Evolutionary conservation across 1,139 yeast species (phyloP), one percentile per base, ranked within the genome.

Genomic region (Saccharomycopsis phalli): DNA sequence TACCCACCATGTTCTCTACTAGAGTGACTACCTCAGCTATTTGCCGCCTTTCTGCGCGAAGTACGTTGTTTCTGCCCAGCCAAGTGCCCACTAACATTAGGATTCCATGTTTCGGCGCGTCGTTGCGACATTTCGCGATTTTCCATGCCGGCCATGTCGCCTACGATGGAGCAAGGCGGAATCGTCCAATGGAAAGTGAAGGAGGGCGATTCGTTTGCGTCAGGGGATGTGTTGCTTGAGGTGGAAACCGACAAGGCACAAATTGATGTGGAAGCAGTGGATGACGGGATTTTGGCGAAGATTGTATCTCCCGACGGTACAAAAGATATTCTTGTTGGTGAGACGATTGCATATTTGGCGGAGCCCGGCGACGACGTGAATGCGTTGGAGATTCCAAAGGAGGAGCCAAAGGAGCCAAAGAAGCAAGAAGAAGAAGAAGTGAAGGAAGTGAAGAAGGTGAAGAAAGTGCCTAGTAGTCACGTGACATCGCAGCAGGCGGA

Each of bases 91-190:
- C 25, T 22, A 7, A 7, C 25, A 22, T 7, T 10, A 22, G 25
- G 10, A 22, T 22, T 6, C 10, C 25, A 7, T 22, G 10, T 22
- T 22, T 22, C 10, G 10, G 10, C 10, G 25, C 10, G 8, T 22
- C 10, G 25, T 22, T 22, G 6, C 10, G 10, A 22, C 10, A 10
- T 22, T 10, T 22, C 10, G 25, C 10, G 8, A 22, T 10, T 22
- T 22, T 22, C 10, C 42, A 91, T 91, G 97, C 98, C 98, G 3
- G 96, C 98, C 21, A 84, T 91, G 96, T 87, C 96, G 5, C 98
- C 98, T 31, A 91, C 98, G 17, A 91, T 91, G 98, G 86, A 91
- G 22, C 87, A 80, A 57, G 98, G 98, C 35, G 95, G 95, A n/a
- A 74, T 91, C 51, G 86, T 86, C n/a, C 69, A 76, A 42, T 91